Base-by-base conservation (phyloP, 2,329 filamentous ascomycete genomes). In the Sclerotinia subarctica region DNA sequence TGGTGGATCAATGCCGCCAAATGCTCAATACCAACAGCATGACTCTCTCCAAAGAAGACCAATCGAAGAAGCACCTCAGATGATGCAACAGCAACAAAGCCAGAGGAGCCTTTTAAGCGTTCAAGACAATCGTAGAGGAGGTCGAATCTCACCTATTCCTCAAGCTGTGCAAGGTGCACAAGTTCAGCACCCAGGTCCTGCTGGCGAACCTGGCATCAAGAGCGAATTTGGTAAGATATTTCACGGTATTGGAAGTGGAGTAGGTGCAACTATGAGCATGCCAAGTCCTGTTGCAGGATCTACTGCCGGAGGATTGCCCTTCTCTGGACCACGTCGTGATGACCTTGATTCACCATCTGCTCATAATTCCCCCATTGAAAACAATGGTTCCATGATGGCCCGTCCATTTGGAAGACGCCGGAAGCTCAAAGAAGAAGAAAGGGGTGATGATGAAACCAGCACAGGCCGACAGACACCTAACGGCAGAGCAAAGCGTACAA, bases 211-310 rank as follows among this genome's bases (percentile, higher is more conserved):
- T 15, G 91, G 91, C 54, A 96, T 97, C 76, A 97, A 97, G 82
- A 96, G 89, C 77, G 94, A 97, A 77, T 94, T 97, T 77, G 94
- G 94, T 38, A 89, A 93, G 70, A 96, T 97, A 84, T 97, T 97
- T 79, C 93, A 92, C 24, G 94, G 94, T n/a, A 93, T 98, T 72
- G 94, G 88, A 21, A 89, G 87, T 77, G 88, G 88, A 47, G 82
- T 89, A 24, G 86, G 86, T 42, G 83, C 83, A 70, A 80, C 80
- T 38, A 83, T 82, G 26, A 80, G 80, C 54, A 79, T 79, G 19
- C 79, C 82, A 46, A 79, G 81, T 47, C 81, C 83, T 58, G 72
- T 73, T 83, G 69, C 86, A 82, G 72, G 86, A 82, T 70, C 82
- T 85, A 44, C 52, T 17, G 32, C 82, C 79, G 70, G 81, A 79